phyloP scores from a whole-genome alignment of 805 yeast species.

The Brettanomyces bruxellensis region DNA sequence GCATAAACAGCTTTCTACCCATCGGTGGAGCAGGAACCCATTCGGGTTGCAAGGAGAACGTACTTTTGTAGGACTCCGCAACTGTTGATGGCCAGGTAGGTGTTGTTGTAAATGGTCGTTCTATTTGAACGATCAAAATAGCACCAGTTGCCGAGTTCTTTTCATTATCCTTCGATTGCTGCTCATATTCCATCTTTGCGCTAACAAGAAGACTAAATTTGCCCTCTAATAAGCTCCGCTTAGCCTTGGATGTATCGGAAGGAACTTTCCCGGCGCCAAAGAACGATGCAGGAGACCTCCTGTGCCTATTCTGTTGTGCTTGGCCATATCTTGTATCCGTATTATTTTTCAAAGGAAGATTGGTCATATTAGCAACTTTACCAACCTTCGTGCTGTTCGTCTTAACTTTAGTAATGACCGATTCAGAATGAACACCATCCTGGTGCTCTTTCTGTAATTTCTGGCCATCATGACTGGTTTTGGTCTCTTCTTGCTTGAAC shows the following conservation, averaged over 20 bases:
- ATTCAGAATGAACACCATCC: background rate
- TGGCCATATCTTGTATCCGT: background rate
- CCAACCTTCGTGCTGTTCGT: background rate
- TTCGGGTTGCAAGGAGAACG: constrained; percentile 36
- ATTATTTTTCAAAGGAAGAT: background rate
- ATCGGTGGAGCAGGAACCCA: constrained; percentile 14
- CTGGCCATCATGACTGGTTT: no score
- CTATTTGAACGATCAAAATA: constrained; percentile 34
- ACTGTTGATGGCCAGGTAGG: constrained; percentile 64
- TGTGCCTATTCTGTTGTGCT: constrained; percentile 5
- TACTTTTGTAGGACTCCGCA: constrained; percentile 40
- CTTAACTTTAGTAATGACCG: background rate
- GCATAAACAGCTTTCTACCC: constrained; percentile 2
- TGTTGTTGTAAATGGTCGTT: constrained; percentile 60
- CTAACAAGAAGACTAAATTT: constrained; percentile 47
- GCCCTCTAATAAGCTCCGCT: constrained; percentile 27
- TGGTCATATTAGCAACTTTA: background rate
- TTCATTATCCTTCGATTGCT: constrained; percentile 12
- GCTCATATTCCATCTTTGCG: constrained; percentile 28
- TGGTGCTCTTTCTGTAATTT: no score
- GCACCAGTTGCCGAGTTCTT: constrained; percentile 13
- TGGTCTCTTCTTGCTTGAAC: no score
- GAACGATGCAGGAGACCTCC: constrained; percentile 22
- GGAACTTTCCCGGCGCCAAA: constrained; percentile 26
- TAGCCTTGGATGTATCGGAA: constrained; percentile 2